Evolutionary conservation across 345 rosid genomes (phyloP).

Genomic region (Limnanthes douglasii): DNA sequence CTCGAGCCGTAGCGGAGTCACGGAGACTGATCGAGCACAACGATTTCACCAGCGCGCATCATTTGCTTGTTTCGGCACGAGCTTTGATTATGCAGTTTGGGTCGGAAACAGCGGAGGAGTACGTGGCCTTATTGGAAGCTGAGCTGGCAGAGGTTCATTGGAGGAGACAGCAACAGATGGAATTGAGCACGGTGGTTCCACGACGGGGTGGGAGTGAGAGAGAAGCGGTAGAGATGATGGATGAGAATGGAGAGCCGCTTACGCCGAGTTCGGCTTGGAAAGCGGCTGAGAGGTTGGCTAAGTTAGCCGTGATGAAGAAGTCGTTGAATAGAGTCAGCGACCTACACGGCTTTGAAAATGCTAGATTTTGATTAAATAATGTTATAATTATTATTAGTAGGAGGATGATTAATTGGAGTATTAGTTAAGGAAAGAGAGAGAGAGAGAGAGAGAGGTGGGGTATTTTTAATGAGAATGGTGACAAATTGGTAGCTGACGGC

Average conservation of each 20-base stretch:
- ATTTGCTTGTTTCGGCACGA: slow-evolving; percentile 56
- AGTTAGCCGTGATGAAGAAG: slow-evolving; percentile 70
- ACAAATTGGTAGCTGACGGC: too few species aligned
- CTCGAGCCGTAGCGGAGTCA: slow-evolving; percentile 72
- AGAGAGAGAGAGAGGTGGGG: too few species aligned
- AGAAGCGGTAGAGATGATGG: slow-evolving; percentile 22
- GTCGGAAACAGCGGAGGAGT: slow-evolving; percentile 21
- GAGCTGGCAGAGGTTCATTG: slow-evolving; percentile 59
- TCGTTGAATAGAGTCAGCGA: slow-evolving; percentile 63
- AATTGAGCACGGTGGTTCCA: slow-evolving; percentile 10
- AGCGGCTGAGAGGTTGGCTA: slow-evolving; percentile 87
- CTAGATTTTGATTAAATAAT: slow-evolving; percentile 72
- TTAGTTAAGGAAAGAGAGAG: too few species aligned
- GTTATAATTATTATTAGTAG: too few species aligned
- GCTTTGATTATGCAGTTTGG: slow-evolving; percentile 37
- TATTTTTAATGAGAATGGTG: too few species aligned
- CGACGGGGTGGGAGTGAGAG: slow-evolving; percentile 14
- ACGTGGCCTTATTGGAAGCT: slow-evolving; percentile 26
- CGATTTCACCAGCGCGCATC: slow-evolving; percentile 51
- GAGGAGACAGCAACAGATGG: slow-evolving; percentile 26
- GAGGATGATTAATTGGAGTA: too few species aligned
- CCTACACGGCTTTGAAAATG: slow-evolving; percentile 94
- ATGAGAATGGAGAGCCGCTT: slow-evolving; percentile 71
- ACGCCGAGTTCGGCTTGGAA: slow-evolving; percentile 87
- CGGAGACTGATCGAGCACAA: slow-evolving; percentile 39